Evolutionary conservation across 495 filamentous ascomycete species (phyloP), one percentile per base, ranked within the genome.

Genomic region (Pyronema domesticum): DNA sequence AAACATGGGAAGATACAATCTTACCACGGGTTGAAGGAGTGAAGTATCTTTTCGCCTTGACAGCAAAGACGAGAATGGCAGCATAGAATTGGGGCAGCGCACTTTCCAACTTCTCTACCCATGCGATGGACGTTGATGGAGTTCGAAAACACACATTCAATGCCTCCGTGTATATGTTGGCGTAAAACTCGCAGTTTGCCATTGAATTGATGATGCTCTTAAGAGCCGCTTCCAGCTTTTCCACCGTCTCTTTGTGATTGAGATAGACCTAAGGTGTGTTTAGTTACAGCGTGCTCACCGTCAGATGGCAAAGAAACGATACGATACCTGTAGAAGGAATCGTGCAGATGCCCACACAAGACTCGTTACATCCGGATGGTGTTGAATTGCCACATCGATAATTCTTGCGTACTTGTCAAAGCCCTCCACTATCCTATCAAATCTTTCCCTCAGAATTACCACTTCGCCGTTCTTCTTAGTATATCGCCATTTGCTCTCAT

Each of bases 241-340:
- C 57, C 7, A 59, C 43, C 9, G 45, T 54, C 33, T 59, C 55
- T 44, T 49, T 59, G 37, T 59, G 48, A 33, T 59, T 59, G 15
- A 59, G 45, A 11, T 45, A 42, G 4, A 57, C 33, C 57, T 59
- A 53, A 40, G n/a, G 7, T n/a, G 11, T 46, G 18, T 46, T 46
- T 15, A 17, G 43, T 15, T 8, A n/a, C 15, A n/a, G n/a, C n/a
- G n/a, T 9, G 14, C 14, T 46, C 7, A 46, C 7, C 43, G 7
- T 15, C 7, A 46, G 7, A 9, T 46, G 43, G 43, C 11, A 46
- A 7, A 17, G 18, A 17, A 9, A 46, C 8, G 7, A 7, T 8
- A 46, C 7, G 7, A 4, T 5, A 59, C 57, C 54, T 53, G 44
- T 4, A 55, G 50, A 17, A 51, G 51, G 33, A 57, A 14, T 11